Percentiles rank a stretch among this genome's conserved stretches.
phyloP scores from a whole-genome alignment of 2,329 filamentous ascomycete species.

The Fusarium brevicatenulatum region DNA sequence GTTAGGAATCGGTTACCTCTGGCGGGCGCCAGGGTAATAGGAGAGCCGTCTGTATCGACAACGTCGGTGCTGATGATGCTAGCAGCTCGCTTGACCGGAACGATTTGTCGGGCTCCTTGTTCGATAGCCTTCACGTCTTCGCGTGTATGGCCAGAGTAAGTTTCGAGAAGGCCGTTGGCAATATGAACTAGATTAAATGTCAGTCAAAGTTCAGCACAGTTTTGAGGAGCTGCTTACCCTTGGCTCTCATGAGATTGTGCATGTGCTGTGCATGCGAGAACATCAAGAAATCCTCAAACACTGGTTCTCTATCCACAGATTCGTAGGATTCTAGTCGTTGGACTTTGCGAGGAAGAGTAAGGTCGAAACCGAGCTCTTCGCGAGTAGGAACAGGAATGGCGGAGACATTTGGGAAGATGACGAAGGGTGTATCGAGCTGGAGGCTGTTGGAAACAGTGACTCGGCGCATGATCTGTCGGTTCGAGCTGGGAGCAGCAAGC shows the following conservation, averaged over 20 bases:
- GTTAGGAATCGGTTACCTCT: constrained; percentile 42
- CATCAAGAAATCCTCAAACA: constrained; percentile 10
- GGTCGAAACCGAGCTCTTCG: constrained; percentile 14
- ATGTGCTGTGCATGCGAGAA: constrained; percentile 15
- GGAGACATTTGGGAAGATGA: not conserved
- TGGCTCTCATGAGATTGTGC: constrained; percentile 42
- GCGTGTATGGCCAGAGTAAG: constrained; percentile 16
- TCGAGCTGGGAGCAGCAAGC: constrained; percentile 38
- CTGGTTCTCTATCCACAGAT: not conserved
- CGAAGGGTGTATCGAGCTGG: not conserved
- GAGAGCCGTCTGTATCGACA: not conserved
- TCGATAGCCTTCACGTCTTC: constrained; percentile 19
- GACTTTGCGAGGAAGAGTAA: constrained; percentile 19
- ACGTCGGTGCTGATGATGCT: constrained; percentile 12
- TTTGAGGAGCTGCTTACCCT: constrained; percentile 39
- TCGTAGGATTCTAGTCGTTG: constrained; percentile 7
- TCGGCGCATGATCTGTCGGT: constrained; percentile 49
- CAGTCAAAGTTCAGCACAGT: not conserved
- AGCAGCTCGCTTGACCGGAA: constrained; percentile 47
- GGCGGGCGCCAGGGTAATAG: not conserved
- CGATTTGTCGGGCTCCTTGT: constrained; percentile 19
- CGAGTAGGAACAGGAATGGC: not conserved
- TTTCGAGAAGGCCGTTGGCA: constrained; percentile 36
- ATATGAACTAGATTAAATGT: constrained; percentile 41
- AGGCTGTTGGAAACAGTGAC: constrained; percentile 31